A percentile compares a stretch with the other conserved stretches of the same genome.
phyloP scores from a whole-genome alignment of 2,329 filamentous ascomycete species.

The Colletotrichum australisinense region DNA sequence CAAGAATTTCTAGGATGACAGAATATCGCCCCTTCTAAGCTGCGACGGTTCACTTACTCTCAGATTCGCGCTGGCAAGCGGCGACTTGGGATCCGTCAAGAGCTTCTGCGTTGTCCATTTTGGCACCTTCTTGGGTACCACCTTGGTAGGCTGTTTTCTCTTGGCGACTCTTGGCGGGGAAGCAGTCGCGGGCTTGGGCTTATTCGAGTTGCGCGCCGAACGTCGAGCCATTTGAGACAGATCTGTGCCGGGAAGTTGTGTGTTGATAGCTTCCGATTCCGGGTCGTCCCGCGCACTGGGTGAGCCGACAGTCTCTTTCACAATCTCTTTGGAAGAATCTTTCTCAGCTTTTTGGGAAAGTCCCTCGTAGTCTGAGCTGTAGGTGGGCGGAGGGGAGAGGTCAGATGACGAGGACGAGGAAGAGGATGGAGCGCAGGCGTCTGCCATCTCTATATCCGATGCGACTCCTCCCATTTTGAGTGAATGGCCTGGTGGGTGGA shows the following conservation, averaged over 20 bases:
- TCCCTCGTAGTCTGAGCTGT: background rate
- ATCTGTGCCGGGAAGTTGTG: background rate
- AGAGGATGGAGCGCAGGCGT: slow-evolving; percentile 1
- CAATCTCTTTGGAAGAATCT: background rate
- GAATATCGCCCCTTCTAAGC: background rate
- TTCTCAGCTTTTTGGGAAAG: background rate
- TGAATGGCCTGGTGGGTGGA: background rate
- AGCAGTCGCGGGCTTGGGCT: slow-evolving; percentile 4
- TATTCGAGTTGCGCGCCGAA: slow-evolving; percentile 22
- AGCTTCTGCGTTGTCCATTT: slow-evolving; percentile 51
- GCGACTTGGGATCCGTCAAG: slow-evolving; percentile 50
- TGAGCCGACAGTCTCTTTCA: slow-evolving; percentile 2
- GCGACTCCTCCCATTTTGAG: slow-evolving; percentile 23
- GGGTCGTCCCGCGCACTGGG: slow-evolving; percentile 5
- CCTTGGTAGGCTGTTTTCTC: slow-evolving; percentile 35
- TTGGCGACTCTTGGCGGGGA: slow-evolving; percentile 15
- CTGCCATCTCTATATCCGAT: slow-evolving; percentile 32
- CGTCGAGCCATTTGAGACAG: slow-evolving; percentile 15
- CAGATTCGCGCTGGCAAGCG: slow-evolving; percentile 51
- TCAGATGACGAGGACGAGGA: slow-evolving; percentile 3
- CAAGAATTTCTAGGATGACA: background rate
- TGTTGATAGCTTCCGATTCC: background rate
- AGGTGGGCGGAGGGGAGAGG: slow-evolving; percentile 16
- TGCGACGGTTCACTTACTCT: slow-evolving; percentile 42
- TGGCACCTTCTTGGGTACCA: slow-evolving; percentile 41